A percentile compares a stretch with the other conserved stretches of the same genome.
phyloP scores from a whole-genome alignment of 805 yeast genomes.

The Diddensiella santjacobensis region DNA sequence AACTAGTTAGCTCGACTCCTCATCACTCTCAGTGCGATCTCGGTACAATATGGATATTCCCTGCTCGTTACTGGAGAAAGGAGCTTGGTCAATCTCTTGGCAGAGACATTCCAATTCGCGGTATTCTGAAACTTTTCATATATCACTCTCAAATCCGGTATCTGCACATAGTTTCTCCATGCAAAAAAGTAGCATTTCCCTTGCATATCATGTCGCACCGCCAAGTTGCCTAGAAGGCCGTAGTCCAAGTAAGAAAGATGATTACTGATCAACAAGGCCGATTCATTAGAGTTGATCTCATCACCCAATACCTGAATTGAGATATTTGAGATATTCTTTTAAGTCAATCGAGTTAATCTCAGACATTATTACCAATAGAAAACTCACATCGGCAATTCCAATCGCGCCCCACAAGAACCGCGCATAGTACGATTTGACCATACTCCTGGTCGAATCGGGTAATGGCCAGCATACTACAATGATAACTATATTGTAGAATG shows the following conservation, averaged over 20 bases:
- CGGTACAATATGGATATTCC: constrained; percentile 6
- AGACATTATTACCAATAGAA: too few relatives aligned
- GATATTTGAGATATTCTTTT: background rate
- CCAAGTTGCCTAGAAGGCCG: constrained; percentile 43
- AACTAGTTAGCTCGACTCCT: constrained; percentile 29
- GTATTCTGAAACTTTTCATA: constrained; percentile 51
- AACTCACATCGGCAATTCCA: background rate
- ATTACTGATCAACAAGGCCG: constrained; percentile 39
- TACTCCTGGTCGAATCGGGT: background rate
- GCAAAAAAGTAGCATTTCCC: constrained; percentile 51
- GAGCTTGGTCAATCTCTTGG: constrained; percentile 33
- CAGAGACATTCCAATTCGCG: constrained; percentile 58
- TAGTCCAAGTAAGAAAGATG: constrained; percentile 71
- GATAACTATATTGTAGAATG: constrained; percentile 2
- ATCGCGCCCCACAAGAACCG: background rate
- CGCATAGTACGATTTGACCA: background rate
- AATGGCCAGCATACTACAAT: background rate
- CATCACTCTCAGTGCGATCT: constrained; percentile 12
- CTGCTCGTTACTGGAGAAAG: constrained; percentile 4
- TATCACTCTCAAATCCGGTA: constrained; percentile 52
- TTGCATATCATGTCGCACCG: constrained; percentile 20
- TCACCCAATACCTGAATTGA: constrained; percentile 16
- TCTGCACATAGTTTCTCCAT: constrained; percentile 64
- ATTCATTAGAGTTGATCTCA: constrained; percentile 22
- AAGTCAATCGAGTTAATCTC: background rate